These are phyloP conservation scores for Saccharomyces hybrid DNA, from an alignment of 1,139 yeast genomes.

Conservation along the genomic window DNA sequence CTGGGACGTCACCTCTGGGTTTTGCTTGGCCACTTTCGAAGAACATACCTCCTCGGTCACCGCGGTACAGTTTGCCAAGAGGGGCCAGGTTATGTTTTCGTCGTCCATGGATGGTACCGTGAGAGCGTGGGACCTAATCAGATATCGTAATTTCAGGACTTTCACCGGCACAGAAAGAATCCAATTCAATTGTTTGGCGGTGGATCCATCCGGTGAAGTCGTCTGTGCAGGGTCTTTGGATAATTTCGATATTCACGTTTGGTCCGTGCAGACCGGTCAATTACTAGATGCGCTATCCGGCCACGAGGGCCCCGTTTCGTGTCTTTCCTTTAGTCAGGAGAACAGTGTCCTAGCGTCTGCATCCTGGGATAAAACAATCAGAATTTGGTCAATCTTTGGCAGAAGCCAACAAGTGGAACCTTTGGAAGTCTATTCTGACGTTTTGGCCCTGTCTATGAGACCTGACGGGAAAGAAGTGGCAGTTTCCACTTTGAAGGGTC, in stretches of 20 bases:
- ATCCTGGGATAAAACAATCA: slow-evolving; percentile 91
- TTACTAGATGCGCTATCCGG: slow-evolving; percentile 80
- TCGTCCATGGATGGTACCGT: slow-evolving; percentile 94
- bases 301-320: slow-evolving; percentile 92
- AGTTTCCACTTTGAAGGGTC: slow-evolving; percentile 84
- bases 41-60: slow-evolving; percentile 90
- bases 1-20: slow-evolving; percentile 92
- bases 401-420: slow-evolving; percentile 86
- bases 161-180: slow-evolving; percentile 86
- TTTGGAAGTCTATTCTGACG: slow-evolving; percentile 75
- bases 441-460: slow-evolving; percentile 73
- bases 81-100: slow-evolving; percentile 84
- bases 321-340: slow-evolving; percentile 78
- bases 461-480: slow-evolving; percentile 91
- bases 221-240: slow-evolving; percentile 93
- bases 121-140: slow-evolving; percentile 89
- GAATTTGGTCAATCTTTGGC: slow-evolving; percentile 89
- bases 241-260: slow-evolving; percentile 81
- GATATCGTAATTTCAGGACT: slow-evolving; percentile 90
- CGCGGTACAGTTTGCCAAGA: slow-evolving; percentile 73
- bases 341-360: slow-evolving; percentile 78
- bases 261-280: slow-evolving; percentile 97
- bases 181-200: slow-evolving; percentile 83
- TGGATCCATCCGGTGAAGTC: slow-evolving; percentile 95
- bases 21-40: slow-evolving; percentile 82